phyloP scores from a whole-genome alignment of 495 filamentous ascomycete species.

The Penicillium soppii region DNA sequence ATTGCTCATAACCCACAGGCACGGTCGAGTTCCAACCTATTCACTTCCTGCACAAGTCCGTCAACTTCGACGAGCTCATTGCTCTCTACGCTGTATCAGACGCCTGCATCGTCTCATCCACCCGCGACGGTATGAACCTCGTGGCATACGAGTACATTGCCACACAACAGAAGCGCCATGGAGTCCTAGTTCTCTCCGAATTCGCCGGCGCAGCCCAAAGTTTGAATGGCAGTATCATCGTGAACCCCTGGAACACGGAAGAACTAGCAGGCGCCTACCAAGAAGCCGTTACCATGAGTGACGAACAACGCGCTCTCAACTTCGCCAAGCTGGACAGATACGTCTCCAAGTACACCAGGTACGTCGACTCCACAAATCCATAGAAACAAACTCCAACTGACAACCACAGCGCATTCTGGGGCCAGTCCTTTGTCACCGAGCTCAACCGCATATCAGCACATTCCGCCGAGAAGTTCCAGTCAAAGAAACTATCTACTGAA shows the following conservation, averaged over 20 bases:
- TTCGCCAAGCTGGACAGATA: constrained; percentile 90
- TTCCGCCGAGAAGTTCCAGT: constrained; percentile 43
- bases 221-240: constrained; percentile 85
- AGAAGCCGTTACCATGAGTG: constrained; percentile 88
- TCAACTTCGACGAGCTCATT: constrained; percentile 88
- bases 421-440: constrained; percentile 88
- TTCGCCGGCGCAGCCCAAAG: constrained; percentile 94
- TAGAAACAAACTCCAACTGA: not conserved
- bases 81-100: constrained; percentile 93
- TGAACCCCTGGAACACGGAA: constrained; percentile 98
- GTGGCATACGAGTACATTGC: constrained; percentile 98
- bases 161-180: constrained; percentile 82
- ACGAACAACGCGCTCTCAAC: constrained; percentile 80
- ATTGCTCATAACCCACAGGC: constrained; percentile 43
- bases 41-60: constrained; percentile 94
- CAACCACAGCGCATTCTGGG: constrained; percentile 81
- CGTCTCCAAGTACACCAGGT: constrained; percentile 92
- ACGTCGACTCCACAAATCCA: constrained; percentile 12
- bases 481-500: constrained; percentile 31
- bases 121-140: constrained; percentile 98
- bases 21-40: constrained; percentile 98
- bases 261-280: constrained; percentile 91
- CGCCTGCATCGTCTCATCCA: constrained; percentile 91
- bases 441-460: constrained; percentile 65
- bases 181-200: constrained; percentile 89